Evolutionary conservation across 2,329 filamentous ascomycete species (phyloP), one percentile per base, ranked within the genome.

Genomic region (Chaetomiaceae sp.): DNA sequence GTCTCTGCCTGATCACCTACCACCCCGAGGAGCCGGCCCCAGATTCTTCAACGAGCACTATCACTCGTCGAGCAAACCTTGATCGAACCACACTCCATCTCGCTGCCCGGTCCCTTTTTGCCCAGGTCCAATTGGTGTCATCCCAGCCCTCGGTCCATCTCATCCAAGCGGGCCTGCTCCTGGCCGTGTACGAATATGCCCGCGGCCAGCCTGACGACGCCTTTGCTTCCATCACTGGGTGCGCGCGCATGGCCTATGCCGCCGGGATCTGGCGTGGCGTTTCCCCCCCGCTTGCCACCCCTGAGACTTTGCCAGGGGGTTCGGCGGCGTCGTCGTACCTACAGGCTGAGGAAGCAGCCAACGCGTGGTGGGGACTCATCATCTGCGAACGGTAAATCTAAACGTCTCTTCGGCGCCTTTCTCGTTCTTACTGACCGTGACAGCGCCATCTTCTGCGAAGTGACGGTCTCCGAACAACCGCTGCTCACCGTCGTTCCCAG

Each of bases 291-390:
- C 12, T 24, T 38, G 36, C 36, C n/a, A 38, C 3, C 26, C 20
- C 26, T 20, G 20, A 38, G 20, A 11, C 24, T 15, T n/a, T 9
- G 36, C 36, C 36, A 38, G 15, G 20, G 10, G 2, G 12, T 14
- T 38, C 20, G 36, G 36, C 20, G 36, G 36, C 14, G 14, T 10
- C 36, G 5, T 38, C 36, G 11, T 38, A 26, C 36, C 22, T 38
- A 3, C 20, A 38, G 12, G 14, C 19, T 20, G 36, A 38, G 10
- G 36, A 26, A 10, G 36, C 36, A 26, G 22, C 36, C 14, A 38
- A 38, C n/a, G 26, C 36, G n/a, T 38, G 36, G 36, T 38, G 36
- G 36, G 36, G 20, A 17, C 36, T 38, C 36, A 38, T 38, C 36
- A 38, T 38, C 36, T 38, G 20, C 36, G 36, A 38, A 14, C 36